Base-by-base conservation (phyloP, 2,329 filamentous ascomycete genomes). In the Diaporthe helianthi region DNA sequence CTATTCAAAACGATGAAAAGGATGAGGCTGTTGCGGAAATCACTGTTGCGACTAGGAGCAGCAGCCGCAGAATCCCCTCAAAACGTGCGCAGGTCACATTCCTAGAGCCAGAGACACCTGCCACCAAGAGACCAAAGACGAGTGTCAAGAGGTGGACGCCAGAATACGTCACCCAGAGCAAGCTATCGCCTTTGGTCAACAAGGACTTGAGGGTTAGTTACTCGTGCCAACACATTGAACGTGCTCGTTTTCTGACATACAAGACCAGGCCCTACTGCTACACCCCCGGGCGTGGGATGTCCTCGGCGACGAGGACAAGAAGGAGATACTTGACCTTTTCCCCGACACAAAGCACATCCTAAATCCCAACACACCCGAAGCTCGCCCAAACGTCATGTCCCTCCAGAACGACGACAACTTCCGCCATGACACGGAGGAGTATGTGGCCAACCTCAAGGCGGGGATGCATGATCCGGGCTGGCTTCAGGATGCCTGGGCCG, bases 381-480 rank as follows among this genome's bases (percentile, higher is more conserved):
- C 81, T 3, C 76, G 79, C 13, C 81, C 80, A 0, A 72, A 83
- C 68, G 58, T 79, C 6, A 68, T 73, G 4, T 76, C 77, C 1
- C 78, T 84, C 4, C 74, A 75, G 17, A 83, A 81, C 68, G 80
- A 82, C 71, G 75, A 83, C 76, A 80, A 80, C 68, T 83, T 83
- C 72, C 78, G 82, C 17, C 75, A 82, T 67, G 82, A 83, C 73
- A 79, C 79, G 17, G 79, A 78, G 12, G 78, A 78, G 17, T 83
- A 83, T 73, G 73, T 80, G 36, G 81, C 83, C 41, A 79, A 85
- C 71, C 76, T 89, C 22, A 72, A 75, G 6, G 65, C 79, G 44
- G 86, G 86, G 4, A 81, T 80, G 41, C 84, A 87, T 69, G 85
- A 88, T 72, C 80, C 81, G 1, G 80, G 81, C 17, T 89, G 86